phyloP scores from a whole-genome alignment of 2,329 filamentous ascomycete species.

The Emmonsiellopsis sp. region DNA sequence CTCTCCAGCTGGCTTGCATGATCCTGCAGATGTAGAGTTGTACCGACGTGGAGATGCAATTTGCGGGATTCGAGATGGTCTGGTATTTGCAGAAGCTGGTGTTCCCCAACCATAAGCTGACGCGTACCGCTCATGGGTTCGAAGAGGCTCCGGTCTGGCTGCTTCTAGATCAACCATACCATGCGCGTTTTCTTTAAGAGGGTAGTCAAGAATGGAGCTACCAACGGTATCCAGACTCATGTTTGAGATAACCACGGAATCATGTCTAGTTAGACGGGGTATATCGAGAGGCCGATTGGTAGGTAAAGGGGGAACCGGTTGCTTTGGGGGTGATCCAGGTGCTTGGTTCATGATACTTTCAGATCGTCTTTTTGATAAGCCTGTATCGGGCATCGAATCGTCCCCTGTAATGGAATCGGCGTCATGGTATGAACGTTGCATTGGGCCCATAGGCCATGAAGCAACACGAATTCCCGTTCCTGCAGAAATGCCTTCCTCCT shows the following conservation, averaged over 20 bases:
- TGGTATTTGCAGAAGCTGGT: not conserved
- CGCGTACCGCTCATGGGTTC: not conserved
- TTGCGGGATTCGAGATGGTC: not conserved
- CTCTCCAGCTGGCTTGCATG: not conserved
- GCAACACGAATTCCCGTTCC: not conserved
- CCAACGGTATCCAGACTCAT: conserved; percentile 4
- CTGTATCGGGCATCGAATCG: not conserved
- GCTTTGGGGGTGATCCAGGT: conserved; percentile 4
- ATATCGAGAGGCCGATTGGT: not conserved
- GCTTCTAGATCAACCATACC: not conserved
- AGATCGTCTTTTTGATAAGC: not conserved
- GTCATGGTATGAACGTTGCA: not conserved
- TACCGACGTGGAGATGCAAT: not conserved
- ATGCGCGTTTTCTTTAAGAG: not conserved
- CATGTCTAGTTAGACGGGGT: not conserved
- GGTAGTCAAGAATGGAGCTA: conserved; percentile 3
- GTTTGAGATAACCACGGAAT: conserved; percentile 1
- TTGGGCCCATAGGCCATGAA: not conserved
- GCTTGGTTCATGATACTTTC: not conserved
- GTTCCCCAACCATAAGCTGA: not conserved
- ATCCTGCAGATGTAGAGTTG: not conserved
- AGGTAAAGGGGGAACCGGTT: conserved; percentile 1
- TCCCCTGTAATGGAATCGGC: not conserved
- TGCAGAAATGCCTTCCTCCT: not conserved
- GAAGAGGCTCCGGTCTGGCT: not conserved